A percentile compares a stretch with the other conserved stretches of the same genome.
phyloP scores from a whole-genome alignment of 1,284 basidiomycete species.

The Agroathelia rolfsii region DNA sequence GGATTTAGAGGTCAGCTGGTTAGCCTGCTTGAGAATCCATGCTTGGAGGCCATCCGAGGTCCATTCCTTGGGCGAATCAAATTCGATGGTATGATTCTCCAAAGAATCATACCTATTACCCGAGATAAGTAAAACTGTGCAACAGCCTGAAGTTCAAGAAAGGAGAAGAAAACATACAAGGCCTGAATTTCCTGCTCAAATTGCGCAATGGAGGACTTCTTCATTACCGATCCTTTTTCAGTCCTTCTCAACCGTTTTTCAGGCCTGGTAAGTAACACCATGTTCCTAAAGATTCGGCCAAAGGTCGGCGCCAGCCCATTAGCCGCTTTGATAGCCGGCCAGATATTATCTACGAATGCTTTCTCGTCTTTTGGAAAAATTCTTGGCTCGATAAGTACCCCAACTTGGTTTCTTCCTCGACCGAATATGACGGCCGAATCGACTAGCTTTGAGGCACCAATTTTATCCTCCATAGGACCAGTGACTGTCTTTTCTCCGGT shows the following conservation, averaged over 20 bases:
- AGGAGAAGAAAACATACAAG: slow-evolving; percentile 3
- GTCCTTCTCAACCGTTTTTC: slow-evolving; percentile 20
- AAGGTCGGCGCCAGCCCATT: slow-evolving; percentile 26
- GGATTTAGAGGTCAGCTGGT: slow-evolving; percentile 13
- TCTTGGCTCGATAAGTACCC: slow-evolving; percentile 24
- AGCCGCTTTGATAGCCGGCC: slow-evolving; percentile 14
- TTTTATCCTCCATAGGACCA: slow-evolving; percentile 20
- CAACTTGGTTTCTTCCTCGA: slow-evolving; percentile 21
- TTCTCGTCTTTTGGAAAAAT: too few species aligned
- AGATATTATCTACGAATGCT: too few species aligned
- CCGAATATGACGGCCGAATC: slow-evolving; percentile 28
- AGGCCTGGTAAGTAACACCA: slow-evolving; percentile 22
- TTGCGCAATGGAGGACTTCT: slow-evolving; percentile 19
- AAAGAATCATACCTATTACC: slow-evolving; percentile 9
- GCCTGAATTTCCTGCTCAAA: slow-evolving; percentile 23
- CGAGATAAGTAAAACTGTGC: slow-evolving; percentile 15
- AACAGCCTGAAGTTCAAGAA: background rate
- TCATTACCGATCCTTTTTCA: slow-evolving; percentile 23
- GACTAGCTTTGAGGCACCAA: slow-evolving; percentile 24
- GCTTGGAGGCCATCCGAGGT: slow-evolving; percentile 12
- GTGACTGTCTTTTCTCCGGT: slow-evolving; percentile 28
- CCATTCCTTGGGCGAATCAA: slow-evolving; percentile 16
- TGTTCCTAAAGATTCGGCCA: slow-evolving; percentile 22
- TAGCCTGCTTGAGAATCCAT: slow-evolving; percentile 21
- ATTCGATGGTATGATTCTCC: too few species aligned